Conservation (phyloP, 495 filamentous ascomycete genomes). For the Clavariopsis aquatica region DNA sequence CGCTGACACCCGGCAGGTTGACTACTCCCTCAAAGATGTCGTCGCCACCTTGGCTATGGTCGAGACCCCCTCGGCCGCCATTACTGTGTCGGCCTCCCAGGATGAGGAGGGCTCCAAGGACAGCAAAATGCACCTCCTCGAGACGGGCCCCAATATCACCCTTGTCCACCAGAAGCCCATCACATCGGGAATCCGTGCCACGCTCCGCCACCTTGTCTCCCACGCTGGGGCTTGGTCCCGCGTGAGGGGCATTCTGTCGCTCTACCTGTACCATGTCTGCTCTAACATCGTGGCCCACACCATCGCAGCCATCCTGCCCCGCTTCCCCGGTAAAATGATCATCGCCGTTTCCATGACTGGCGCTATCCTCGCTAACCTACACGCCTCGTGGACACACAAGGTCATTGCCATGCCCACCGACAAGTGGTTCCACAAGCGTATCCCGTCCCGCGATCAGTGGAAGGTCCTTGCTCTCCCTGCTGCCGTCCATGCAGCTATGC, state of each 20-base stretch:
- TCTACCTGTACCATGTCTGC: conserved; percentile 46
- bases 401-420: conserved; percentile 59
- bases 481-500: conserved; percentile 49
- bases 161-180: conserved; percentile 55
- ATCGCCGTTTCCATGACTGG: conserved; percentile 47
- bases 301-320: conserved; percentile 45
- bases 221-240: conserved; percentile 57
- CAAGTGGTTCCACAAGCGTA: conserved; percentile 55
- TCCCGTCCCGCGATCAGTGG: conserved; percentile 51
- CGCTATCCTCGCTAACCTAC: conserved; percentile 53
- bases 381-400: conserved; percentile 62
- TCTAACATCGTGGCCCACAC: conserved; percentile 45
- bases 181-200: conserved; percentile 59
- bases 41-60: conserved; percentile 62
- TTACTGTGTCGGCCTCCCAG: conserved; percentile 47
- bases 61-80: conserved; percentile 61
- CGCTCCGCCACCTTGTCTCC: conserved; percentile 59
- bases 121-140: conserved; percentile 40
- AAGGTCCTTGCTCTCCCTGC: conserved; percentile 55
- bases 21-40: conserved; percentile 62
- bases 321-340: conserved; percentile 41
- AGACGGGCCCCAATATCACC: conserved; percentile 40
- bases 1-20: conserved; percentile 43
- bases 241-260: conserved; percentile 59
- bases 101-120: conserved; percentile 43